Evolutionary conservation across 2,329 filamentous ascomycete genomes (phyloP).

Genomic region (Stagonosporopsis cucurbitacearum): DNA sequence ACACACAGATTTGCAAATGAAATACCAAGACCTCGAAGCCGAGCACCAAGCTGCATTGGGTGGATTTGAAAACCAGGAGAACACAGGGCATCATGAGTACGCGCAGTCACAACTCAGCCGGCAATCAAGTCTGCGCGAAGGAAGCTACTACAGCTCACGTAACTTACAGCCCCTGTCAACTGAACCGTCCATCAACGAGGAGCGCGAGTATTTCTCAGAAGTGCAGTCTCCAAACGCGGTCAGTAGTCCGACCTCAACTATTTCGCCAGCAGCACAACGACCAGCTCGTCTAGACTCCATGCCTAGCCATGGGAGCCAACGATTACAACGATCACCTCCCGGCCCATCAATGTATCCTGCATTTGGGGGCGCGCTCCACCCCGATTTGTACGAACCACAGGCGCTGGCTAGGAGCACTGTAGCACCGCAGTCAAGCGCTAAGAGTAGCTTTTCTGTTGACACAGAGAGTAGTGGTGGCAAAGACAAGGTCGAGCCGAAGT

Average conservation of each 20-base stretch:
- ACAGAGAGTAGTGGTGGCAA: constrained; percentile 46
- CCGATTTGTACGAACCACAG: constrained; percentile 38
- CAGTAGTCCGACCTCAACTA: constrained; percentile 27
- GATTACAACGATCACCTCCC: constrained; percentile 25
- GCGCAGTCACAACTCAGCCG: constrained; percentile 32
- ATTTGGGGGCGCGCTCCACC: constrained; percentile 32
- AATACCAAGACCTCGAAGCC: constrained; percentile 50
- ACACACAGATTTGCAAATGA: constrained; percentile 59
- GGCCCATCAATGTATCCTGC: constrained; percentile 32
- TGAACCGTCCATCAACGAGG: constrained; percentile 26
- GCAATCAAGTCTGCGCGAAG: constrained; percentile 36
- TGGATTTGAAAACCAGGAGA: constrained; percentile 31
- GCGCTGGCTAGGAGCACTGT: constrained; percentile 3
- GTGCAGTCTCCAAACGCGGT: constrained; percentile 39
- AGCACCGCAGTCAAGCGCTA: constrained; percentile 40
- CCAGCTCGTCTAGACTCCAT: constrained; percentile 41
- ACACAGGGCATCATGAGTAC: constrained; percentile 23
- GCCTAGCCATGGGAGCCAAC: constrained; percentile 25
- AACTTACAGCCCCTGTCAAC: constrained; percentile 36
- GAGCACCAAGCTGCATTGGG: constrained; percentile 40
- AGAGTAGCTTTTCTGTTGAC: constrained; percentile 51
- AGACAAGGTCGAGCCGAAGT: constrained; percentile 56
- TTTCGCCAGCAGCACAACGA: constrained; percentile 27
- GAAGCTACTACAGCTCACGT: constrained; percentile 29
- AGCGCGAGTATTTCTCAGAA: constrained; percentile 40